Conservation (phyloP, 495 filamentous ascomycete genomes). For the Penicillium cinerascens region DNA sequence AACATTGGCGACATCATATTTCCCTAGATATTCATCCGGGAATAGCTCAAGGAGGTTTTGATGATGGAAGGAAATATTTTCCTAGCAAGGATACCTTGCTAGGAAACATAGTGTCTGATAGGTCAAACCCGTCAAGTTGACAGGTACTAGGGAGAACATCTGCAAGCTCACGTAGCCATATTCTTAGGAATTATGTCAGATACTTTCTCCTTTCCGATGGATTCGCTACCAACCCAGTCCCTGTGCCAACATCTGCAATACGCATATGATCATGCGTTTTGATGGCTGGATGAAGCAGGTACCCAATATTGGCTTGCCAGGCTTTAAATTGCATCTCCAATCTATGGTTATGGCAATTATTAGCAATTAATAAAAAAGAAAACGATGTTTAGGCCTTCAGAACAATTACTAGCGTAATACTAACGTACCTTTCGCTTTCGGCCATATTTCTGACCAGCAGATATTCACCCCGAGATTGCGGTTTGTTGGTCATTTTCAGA, state of each 20-base stretch:
- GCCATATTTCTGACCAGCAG: no score
- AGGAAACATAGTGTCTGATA: conserved; percentile 1
- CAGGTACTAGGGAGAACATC: not conserved
- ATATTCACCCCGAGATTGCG: no score
- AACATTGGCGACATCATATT: conserved; percentile 7
- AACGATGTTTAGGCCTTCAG: not conserved
- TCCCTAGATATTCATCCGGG: not conserved
- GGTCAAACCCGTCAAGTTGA: conserved; percentile 3
- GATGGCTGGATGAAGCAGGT: conserved; percentile 7
- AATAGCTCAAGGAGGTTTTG: conserved; percentile 2
- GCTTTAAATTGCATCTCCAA: not conserved
- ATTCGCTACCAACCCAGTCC: conserved; percentile 7
- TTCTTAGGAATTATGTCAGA: not conserved
- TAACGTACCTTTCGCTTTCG: no score
- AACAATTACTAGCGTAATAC: no score
- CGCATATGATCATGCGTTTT: not conserved
- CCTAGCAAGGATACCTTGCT: not conserved
- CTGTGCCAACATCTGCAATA: conserved; percentile 8
- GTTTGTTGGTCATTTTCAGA: no score
- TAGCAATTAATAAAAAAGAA: no score
- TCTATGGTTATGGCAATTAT: not conserved
- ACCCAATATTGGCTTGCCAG: not conserved
- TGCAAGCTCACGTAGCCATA: conserved; percentile 3
- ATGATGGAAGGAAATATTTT: conserved; percentile 2
- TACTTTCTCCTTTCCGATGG: no score